Base-by-base conservation (phyloP, 805 yeast genomes). In the Cyberlindnera galapagoensis region DNA sequence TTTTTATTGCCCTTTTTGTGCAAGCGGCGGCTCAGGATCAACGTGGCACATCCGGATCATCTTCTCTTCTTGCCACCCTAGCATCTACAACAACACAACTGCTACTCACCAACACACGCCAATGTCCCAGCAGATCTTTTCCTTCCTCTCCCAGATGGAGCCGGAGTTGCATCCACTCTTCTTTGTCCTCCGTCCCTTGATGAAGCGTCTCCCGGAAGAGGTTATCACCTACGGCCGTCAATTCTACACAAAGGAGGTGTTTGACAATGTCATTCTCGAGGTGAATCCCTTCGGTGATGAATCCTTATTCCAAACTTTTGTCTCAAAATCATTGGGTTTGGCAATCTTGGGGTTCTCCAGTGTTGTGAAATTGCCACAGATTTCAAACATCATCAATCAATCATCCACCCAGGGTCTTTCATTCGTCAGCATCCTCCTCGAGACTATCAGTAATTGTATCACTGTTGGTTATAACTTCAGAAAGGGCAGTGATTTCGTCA, bases 301-400 rank as follows among this genome's bases (percentile, higher is more conserved):
- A 10, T 42, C 43, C 7, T 51, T 62, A 20, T 30, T 58, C 12
- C 48, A 51, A 23, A 38, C 36, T 9, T 57, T 59, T 12, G 28
- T 62, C 15, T 43, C 62, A 9, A 57, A 57, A 33, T 45, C 57
- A 1, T 31, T 64, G 16, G 56, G 64, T 17, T 32, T 59, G 21
- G 66, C 59, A 6, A 59, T 65, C 20, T 53, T 64, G 24, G 42
- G 51, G 3, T 47, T 57, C 28, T 55, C 67, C 3, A 52, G 65
- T 3, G 43, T 62, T 14, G 57, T 62, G 24, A 64, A 64, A 38
- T 40, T 65, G 1, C 70, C 71, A 7, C 69, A 65, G 43, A 57
- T 65, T 28, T n/a, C 52, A 9, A 45, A 53, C 26, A 49, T 65
- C 21, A 24, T 64, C 16, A 32, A 40, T 12, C 43, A 57, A 8